Base-by-base conservation (phyloP, 73 alveolate genomes). In the Symbiodinium pilosum region DNA sequence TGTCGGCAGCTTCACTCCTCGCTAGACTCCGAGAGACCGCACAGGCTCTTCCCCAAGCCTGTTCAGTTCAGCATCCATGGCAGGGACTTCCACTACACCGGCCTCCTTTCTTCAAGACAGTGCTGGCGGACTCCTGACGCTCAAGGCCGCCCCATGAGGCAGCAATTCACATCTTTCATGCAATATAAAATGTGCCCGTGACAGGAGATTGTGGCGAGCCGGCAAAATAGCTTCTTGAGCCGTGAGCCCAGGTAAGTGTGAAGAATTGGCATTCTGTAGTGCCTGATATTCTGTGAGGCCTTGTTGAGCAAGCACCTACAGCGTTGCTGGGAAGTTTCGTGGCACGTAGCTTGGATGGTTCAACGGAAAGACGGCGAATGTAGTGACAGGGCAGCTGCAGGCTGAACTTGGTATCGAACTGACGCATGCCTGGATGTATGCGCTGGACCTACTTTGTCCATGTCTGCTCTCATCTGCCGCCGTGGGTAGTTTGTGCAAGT, bases 171-270 rank as follows among this genome's bases (percentile, higher is more conserved):
- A n/a, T n/a, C n/a, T n/a, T n/a, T n/a, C n/a, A n/a, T n/a, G n/a
- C n/a, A n/a, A n/a, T n/a, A n/a, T n/a, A n/a, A n/a, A n/a, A n/a
- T n/a, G n/a, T n/a, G 21, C 59, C 30, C 51, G 41, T 20, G 20
- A 12, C 28, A 73, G 88, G 97, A 91, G 26, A 69, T 91, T n/a
- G 97, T 91, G n/a, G 77, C 81, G 34, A 69, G 97, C 32, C 97
- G 97, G 56, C 97, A 91, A n/a, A 91, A 91, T 54, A 91, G 97
- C 88, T 91, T 91, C 41, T 52, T 91, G 81, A 91, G 97, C 77
- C 43, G 52, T 51, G 52, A 32, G 2, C 81, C 18, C 0, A 64
- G 81, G 59, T 47, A 47, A 14, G 59, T 47, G n/a, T 47, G 59
- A 47, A 47, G 59, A 6, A 47, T 6, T 6, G 14, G 59, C 14